Evolutionary conservation across 106 monocot genomes (phyloP).

Genomic region (Dendrobium catenatum): DNA sequence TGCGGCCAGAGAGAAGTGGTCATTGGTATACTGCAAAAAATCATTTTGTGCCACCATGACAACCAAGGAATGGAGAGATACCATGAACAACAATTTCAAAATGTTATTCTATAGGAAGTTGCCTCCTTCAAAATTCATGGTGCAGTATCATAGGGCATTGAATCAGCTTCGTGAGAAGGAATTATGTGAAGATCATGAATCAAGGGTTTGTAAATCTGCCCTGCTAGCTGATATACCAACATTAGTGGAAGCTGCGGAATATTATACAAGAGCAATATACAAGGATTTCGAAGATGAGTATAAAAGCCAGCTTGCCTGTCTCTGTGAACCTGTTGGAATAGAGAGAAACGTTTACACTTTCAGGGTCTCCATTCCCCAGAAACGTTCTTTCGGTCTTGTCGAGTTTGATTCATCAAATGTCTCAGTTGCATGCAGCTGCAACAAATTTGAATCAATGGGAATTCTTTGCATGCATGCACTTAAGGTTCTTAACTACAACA

Average conservation of each 20-base stretch:
- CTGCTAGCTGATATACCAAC: constrained; percentile 38
- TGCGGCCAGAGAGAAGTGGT: constrained; percentile 39
- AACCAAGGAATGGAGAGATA: constrained; percentile 37
- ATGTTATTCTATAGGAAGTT: constrained; percentile 37
- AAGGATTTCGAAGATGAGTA: constrained; percentile 47
- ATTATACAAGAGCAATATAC: constrained; percentile 37
- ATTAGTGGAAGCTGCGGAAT: constrained; percentile 35
- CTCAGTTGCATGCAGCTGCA: constrained; percentile 42
- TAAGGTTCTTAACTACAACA: constrained; percentile 57
- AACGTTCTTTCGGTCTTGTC: constrained; percentile 25
- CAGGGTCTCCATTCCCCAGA: constrained; percentile 29
- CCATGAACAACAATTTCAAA: constrained; percentile 32
- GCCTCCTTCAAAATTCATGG: constrained; percentile 38
- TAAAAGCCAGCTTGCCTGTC: constrained; percentile 42
- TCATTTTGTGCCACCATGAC: constrained; percentile 41
- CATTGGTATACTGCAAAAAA: constrained; percentile 23
- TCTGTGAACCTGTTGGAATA: constrained; percentile 32
- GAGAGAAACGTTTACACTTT: constrained; percentile 28
- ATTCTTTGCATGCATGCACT: constrained; percentile 59
- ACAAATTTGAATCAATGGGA: constrained; percentile 43
- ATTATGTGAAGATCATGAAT: constrained; percentile 31
- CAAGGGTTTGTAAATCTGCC: constrained; percentile 15
- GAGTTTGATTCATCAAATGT: constrained; percentile 22
- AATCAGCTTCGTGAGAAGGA: constrained; percentile 43
- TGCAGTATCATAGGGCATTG: constrained; percentile 34